A percentile compares a stretch with the other conserved stretches of the same genome.
phyloP scores from a whole-genome alignment of 1,139 yeast species.

The Petasospora rhodanensis region DNA sequence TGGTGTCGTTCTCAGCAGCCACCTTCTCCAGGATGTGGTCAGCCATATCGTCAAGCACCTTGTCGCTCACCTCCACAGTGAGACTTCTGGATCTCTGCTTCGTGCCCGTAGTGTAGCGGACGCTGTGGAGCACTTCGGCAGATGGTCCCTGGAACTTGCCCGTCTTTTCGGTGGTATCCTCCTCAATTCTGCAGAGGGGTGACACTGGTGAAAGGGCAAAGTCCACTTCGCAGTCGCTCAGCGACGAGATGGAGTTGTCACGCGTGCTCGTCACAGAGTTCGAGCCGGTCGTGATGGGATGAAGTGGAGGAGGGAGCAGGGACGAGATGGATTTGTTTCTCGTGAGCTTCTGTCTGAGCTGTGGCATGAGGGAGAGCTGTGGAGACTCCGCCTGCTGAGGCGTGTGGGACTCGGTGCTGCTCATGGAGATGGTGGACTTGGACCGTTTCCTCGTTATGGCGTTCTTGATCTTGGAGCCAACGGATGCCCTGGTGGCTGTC shows the following conservation, averaged over 20 bases:
- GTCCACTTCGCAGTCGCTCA: slow-evolving; percentile 11
- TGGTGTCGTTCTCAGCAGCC: slow-evolving; percentile 8
- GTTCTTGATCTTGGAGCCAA: slow-evolving; percentile 9
- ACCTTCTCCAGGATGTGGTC: slow-evolving; percentile 21
- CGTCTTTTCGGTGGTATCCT: slow-evolving; percentile 13
- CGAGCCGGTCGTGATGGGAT: slow-evolving; percentile 5
- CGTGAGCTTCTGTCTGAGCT: slow-evolving; percentile 8
- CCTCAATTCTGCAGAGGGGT: slow-evolving; percentile 20
- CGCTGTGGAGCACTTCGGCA: slow-evolving; percentile 1
- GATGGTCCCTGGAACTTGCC: slow-evolving; percentile 10
- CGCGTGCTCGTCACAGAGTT: slow-evolving; percentile 8
- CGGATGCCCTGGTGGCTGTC: slow-evolving; percentile 13
- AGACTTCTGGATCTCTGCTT: slow-evolving; percentile 4
- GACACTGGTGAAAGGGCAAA: slow-evolving; percentile 5
- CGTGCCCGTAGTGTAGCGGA: slow-evolving; percentile 6
- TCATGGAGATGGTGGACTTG: slow-evolving; percentile 16
- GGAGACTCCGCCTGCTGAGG: slow-evolving; percentile 2
- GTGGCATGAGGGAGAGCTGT: slow-evolving; percentile 1
- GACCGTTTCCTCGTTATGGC: slow-evolving; percentile 21
- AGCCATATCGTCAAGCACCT: slow-evolving; percentile 22
- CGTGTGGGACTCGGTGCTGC: slow-evolving; percentile 5
- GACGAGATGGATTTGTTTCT: slow-evolving; percentile 20
- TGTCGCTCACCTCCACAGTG: slow-evolving; percentile 9
- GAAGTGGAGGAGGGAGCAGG: slow-evolving; percentile 9
- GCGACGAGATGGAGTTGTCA: slow-evolving; percentile 15